Conservation (phyloP, 129 eudicot species). For the Lactuca sativa region DNA sequence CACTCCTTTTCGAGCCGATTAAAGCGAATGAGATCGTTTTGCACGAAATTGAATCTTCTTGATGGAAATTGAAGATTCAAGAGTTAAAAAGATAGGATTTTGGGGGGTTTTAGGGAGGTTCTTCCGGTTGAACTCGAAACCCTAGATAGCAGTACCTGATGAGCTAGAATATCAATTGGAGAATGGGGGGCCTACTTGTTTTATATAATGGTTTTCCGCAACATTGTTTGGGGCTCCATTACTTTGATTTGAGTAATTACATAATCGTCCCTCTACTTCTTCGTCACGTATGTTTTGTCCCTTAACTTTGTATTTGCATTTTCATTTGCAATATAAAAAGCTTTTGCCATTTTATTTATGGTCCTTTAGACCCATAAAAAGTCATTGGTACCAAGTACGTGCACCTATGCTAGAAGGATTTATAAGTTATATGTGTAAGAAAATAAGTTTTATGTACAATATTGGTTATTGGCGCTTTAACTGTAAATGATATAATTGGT, state of each 20-base stretch:
- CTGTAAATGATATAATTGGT: too few species aligned
- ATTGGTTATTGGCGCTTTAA: too few species aligned
- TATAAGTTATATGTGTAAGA: too few species aligned
- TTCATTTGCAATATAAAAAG: neutral
- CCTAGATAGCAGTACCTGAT: constrained; percentile 36
- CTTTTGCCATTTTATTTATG: neutral
- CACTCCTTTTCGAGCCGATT: constrained; percentile 21
- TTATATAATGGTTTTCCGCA: constrained; percentile 5
- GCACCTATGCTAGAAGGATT: too few species aligned
- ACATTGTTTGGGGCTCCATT: constrained; percentile 26
- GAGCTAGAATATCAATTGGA: constrained; percentile 14
- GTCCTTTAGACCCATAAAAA: too few species aligned
- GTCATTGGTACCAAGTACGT: too few species aligned
- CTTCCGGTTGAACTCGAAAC: constrained; percentile 32
- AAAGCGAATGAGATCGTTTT: constrained; percentile 14
- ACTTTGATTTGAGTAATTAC: constrained; percentile 6
- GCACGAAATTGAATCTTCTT: neutral
- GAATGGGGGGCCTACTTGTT: constrained; percentile 22
- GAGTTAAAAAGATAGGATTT: neutral
- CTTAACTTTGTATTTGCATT: neutral
- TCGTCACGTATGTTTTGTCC: neutral
- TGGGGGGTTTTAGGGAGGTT: constrained; percentile 30
- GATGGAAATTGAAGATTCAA: neutral
- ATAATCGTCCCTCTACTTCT: constrained; percentile 4
- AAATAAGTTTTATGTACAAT: too few species aligned